Base-by-base conservation (phyloP, 768 basidiomycete species). In the Xerocomus brunneocitrinus region DNA sequence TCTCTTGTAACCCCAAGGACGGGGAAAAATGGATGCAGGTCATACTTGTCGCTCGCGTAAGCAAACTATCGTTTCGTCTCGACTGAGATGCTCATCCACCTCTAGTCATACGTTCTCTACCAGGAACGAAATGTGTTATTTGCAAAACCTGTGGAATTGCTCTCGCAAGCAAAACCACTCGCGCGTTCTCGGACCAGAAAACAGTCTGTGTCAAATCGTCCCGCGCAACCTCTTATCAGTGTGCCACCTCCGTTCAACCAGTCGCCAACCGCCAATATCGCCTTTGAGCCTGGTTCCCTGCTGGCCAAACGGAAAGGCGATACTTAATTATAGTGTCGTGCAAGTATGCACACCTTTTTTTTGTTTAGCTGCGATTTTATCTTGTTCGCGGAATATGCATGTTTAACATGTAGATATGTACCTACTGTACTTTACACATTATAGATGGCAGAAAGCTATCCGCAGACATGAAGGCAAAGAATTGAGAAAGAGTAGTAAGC, bases 1-100 rank as follows among this genome's bases (percentile, higher is more conserved):
- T 98, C 65, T 85, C 85, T 28, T 89, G 89, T 58, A 79, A 83
- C 40, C 81, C 84, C 61, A 79, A 75, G 36, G 89, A 91, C 45
- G 89, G 89, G 36, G 77, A 79, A 57, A 72, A 74, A 34, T 95
- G 92, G 92, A 74, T 92, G 66, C 83, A 91, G 71, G 82, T 75
- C 61, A 83, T 94, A 41, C 77, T 92, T 16, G 72, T 94, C 50
- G 91, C 91, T 50, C 82, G 92, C 48, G 92, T 93, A 68, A 66
- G 89, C 31, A 44, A 22, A 35, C 35, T 3, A 9, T 19, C 36
- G 10, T 31, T 13, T 52, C 8, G 3, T 10, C 22, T 43, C 53
- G 31, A 56, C 10, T 4, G 14, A 36, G 7, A 30, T 49, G 32
- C 54, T 60, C 10, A 64, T 60, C 48, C 52, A 50, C 42, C 53